Conservation (phyloP, 2,329 filamentous ascomycete genomes). For the Colletotrichum spinosum region DNA sequence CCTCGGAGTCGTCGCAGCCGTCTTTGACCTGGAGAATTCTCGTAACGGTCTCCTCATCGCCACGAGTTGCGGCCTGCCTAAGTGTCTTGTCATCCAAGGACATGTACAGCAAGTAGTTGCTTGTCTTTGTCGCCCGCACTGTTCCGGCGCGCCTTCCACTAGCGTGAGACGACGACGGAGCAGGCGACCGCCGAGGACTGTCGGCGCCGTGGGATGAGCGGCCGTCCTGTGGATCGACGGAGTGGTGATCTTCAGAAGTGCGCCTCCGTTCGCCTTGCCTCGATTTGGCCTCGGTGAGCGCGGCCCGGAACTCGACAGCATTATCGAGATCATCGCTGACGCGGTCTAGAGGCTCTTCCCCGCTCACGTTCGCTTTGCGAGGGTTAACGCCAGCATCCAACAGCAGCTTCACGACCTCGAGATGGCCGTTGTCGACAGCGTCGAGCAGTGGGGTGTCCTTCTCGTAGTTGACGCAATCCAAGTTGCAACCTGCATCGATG, state of each 20-base stretch:
- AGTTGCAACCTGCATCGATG: slow-evolving; percentile 84
- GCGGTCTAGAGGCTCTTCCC: slow-evolving; percentile 90
- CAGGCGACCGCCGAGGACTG: slow-evolving; percentile 69
- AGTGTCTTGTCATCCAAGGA: slow-evolving; percentile 72
- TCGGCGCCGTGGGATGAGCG: slow-evolving; percentile 67
- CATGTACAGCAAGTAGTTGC: slow-evolving; percentile 73
- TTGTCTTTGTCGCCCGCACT: slow-evolving; percentile 71
- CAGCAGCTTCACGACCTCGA: slow-evolving; percentile 87
- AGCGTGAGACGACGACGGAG: slow-evolving; percentile 49
- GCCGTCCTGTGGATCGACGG: slow-evolving; percentile 58
- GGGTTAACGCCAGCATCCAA: slow-evolving; percentile 92
- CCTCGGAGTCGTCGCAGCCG: slow-evolving; percentile 79
- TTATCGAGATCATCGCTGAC: slow-evolving; percentile 81
- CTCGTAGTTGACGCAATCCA: slow-evolving; percentile 82
- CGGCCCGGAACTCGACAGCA: slow-evolving; percentile 80
- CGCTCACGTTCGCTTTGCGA: slow-evolving; percentile 89
- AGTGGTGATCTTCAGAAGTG: slow-evolving; percentile 69
- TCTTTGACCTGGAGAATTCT: slow-evolving; percentile 72
- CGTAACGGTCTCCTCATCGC: slow-evolving; percentile 71
- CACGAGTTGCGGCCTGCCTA: slow-evolving; percentile 68
- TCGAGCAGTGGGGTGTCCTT: slow-evolving; percentile 96
- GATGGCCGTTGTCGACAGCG: slow-evolving; percentile 93
- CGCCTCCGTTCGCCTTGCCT: slow-evolving; percentile 65
- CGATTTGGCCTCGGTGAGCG: slow-evolving; percentile 71
- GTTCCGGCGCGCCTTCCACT: slow-evolving; percentile 64